Base-by-base conservation (phyloP, 495 filamentous ascomycete species). In the Aspergillus nidulans region DNA sequence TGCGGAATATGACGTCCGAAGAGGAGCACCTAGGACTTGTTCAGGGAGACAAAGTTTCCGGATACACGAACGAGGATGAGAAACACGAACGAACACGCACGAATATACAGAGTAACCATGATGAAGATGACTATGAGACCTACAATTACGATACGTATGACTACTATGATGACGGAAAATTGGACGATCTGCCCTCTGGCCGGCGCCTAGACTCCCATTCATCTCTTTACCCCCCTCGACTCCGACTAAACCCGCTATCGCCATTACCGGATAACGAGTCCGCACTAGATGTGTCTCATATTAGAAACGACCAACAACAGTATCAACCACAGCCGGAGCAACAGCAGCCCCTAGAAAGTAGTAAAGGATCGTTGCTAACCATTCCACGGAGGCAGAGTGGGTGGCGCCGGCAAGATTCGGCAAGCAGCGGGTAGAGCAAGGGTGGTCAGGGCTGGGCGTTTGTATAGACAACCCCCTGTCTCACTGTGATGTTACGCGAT, bases 1-100 rank as follows among this genome's bases (percentile, higher is more conserved):
- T 63, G 46, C 49, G 36, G 8, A 56, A 43, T n/a, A 42, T 15
- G 18, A 56, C 55, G 20, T 96, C 92, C 0, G 94, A 97, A 62
- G 94, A 98, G 68, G 94, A 98, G 62, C 77, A 82, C 30, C 65
- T 96, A 18, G 94, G 94, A 0, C 80, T 98, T 1, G 92, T 97
- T 5, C 85, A 85, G 62, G 91, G 90, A 13, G 89, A 92, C 47
- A 69, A 71, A 9, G 65, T 66, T 6, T 63, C 70, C 45, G 69
- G 71, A 8, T 67, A 75, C n/a, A 47, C 60, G 8, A 63, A 68
- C 30, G 71, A 70, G 43, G 72, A 68, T 30, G 70, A 70, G 43
- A 73, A 69, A 34, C 47, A 72, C 7, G 66, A 66, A 2, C 65
- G 68, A 10, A 56, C 21, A 1, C 64, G 68, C 10, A 58, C 21